Percentiles rank a stretch among this genome's conserved stretches.
These are phyloP conservation scores for Fusarium multiceps DNA, from an alignment of 2,329 filamentous ascomycete species.

Conservation along the genomic window DNA sequence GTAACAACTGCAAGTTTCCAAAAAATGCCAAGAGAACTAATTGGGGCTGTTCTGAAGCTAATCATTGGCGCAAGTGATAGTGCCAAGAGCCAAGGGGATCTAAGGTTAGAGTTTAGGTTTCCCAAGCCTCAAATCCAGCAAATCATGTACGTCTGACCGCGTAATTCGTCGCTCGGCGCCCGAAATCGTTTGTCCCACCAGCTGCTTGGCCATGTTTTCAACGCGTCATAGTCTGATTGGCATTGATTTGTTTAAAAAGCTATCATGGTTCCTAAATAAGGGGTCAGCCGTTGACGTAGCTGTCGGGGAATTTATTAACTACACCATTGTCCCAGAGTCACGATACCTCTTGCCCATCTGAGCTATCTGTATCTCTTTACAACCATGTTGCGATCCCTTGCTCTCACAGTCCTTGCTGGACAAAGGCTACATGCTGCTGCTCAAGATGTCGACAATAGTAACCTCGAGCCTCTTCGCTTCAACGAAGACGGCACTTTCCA, in stretches of 20 bases:
- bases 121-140: slow-evolving; percentile 1
- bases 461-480: slow-evolving; percentile 31
- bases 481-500: slow-evolving; percentile 28
- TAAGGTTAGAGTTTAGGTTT: slow-evolving; percentile 26
- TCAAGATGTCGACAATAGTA: slow-evolving; percentile 15
- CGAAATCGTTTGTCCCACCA: not conserved
- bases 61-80: not conserved
- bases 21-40: slow-evolving; percentile 13
- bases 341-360: not conserved
- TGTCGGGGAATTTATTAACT: not conserved
- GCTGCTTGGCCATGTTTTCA: slow-evolving; percentile 19
- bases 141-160: slow-evolving; percentile 16
- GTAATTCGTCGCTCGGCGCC: slow-evolving; percentile 23
- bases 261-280: not conserved
- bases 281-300: not conserved
- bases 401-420: slow-evolving; percentile 9
- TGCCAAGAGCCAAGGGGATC: slow-evolving; percentile 22
- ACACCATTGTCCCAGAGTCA: not conserved
- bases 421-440: slow-evolving; percentile 1
- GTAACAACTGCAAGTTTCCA: not conserved
- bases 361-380: not conserved
- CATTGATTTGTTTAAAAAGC: not conserved
- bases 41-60: not conserved
- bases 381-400: slow-evolving; percentile 19
- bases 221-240: slow-evolving; percentile 18